phyloP scores from a whole-genome alignment of 352 stramenopile genomes.

The Phytopythium helicoides region DNA sequence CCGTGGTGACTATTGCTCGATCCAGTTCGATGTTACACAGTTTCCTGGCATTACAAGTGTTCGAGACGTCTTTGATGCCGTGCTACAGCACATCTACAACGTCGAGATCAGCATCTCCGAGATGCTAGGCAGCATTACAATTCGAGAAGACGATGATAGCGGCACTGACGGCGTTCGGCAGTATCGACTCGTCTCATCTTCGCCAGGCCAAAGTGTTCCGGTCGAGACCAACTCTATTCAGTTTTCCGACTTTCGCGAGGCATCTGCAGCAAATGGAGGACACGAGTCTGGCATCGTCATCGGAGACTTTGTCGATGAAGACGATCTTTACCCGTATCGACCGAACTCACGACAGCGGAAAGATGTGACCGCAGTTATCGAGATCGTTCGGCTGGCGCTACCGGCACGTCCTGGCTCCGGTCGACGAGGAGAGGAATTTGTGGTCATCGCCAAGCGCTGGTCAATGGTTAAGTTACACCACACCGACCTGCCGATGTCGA shows the following conservation, averaged over 20 bases:
- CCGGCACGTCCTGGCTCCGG: neutral
- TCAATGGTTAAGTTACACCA: slow-evolving; percentile 33
- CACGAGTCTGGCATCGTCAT: slow-evolving; percentile 23
- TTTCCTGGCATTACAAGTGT: slow-evolving; percentile 25
- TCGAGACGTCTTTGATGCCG: slow-evolving; percentile 31
- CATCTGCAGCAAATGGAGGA: slow-evolving; percentile 2
- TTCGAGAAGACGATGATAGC: slow-evolving; percentile 42
- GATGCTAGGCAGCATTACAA: slow-evolving; percentile 36
- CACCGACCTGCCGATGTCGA: slow-evolving; percentile 24
- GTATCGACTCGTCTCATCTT: slow-evolving; percentile 26
- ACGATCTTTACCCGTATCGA: slow-evolving; percentile 33
- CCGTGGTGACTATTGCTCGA: slow-evolving; percentile 27
- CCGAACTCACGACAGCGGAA: slow-evolving; percentile 20
- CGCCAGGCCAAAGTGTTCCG: slow-evolving; percentile 8
- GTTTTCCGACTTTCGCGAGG: slow-evolving; percentile 31
- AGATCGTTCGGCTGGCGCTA: slow-evolving; percentile 18
- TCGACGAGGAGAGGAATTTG: slow-evolving; percentile 14
- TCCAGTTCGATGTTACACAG: slow-evolving; percentile 33
- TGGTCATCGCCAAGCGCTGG: slow-evolving; percentile 31
- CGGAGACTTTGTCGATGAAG: slow-evolving; percentile 36
- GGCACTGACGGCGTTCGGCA: slow-evolving; percentile 24
- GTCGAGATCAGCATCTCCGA: slow-evolving; percentile 52
- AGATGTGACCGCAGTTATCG: slow-evolving; percentile 23
- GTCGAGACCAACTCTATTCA: slow-evolving; percentile 38
- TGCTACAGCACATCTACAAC: slow-evolving; percentile 34